phyloP scores from a whole-genome alignment of 2,329 filamentous ascomycete species.

The Amauroascus niger region DNA sequence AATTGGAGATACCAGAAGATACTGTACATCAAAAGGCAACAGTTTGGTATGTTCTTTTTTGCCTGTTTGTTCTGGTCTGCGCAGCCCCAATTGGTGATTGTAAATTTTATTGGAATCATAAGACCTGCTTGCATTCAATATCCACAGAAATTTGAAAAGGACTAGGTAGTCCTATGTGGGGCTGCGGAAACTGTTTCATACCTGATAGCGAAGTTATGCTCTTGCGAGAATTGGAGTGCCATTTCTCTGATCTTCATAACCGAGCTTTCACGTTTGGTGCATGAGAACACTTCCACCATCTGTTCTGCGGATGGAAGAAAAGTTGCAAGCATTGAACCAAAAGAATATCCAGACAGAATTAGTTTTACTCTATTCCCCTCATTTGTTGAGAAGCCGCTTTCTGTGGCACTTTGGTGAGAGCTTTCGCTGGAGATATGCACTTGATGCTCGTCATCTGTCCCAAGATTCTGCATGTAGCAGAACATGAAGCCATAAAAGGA shows the following conservation, averaged over 20 bases:
- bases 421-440: neutral
- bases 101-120: neutral
- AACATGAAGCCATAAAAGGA: conserved; percentile 72
- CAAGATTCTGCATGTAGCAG: conserved; percentile 48
- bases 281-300: conserved; percentile 33
- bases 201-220: neutral
- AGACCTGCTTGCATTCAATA: neutral
- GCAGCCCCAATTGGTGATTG: neutral
- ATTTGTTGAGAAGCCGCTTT: conserved; percentile 22
- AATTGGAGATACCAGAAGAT: conserved; percentile 59
- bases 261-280: neutral
- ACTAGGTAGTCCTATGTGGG: neutral
- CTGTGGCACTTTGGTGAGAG: neutral
- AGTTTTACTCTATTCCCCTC: conserved; percentile 26
- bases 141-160: neutral
- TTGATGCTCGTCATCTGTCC: neutral
- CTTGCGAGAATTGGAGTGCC: neutral
- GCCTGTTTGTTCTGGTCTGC: conserved; percentile 3
- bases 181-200: neutral
- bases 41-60: conserved; percentile 14
- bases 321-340: conserved; percentile 72
- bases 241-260: neutral
- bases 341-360: conserved; percentile 75
- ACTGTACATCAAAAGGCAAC: conserved; percentile 27
- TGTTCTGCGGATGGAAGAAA: conserved; percentile 53